These are phyloP conservation scores for Thelonectria olida DNA, from an alignment of 2,329 filamentous ascomycete genomes.

Conservation along the genomic window DNA sequence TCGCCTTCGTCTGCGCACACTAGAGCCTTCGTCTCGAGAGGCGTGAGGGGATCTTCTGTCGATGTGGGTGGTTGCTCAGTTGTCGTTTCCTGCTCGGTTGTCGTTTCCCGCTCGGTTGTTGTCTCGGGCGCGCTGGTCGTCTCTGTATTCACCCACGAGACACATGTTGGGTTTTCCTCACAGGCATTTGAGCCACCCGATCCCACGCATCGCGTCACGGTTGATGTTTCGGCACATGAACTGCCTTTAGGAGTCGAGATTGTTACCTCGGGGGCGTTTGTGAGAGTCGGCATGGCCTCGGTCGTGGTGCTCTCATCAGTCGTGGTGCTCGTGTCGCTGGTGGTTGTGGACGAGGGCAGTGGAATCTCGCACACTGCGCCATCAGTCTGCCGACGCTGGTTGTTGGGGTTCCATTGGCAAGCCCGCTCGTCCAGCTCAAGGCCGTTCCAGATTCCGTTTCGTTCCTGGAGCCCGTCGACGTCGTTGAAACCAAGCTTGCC, in stretches of 20 bases:
- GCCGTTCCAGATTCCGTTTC: constrained; percentile 6
- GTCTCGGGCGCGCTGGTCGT: not conserved
- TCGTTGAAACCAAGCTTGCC: not conserved
- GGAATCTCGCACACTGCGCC: not conserved
- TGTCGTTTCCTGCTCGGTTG: too few species aligned
- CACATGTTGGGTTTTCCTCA: not conserved
- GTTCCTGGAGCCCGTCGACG: not conserved
- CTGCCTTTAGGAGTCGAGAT: not conserved
- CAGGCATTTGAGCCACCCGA: not conserved
- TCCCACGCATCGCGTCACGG: not conserved
- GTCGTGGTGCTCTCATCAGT: not conserved
- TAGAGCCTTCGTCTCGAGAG: not conserved
- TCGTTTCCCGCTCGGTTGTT: not conserved
- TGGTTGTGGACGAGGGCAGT: not conserved
- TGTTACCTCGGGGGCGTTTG: not conserved
- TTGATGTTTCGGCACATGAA: not conserved
- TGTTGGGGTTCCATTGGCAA: not conserved
- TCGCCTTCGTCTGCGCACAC: constrained; percentile 3
- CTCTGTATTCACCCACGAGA: not conserved
- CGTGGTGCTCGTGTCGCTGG: not conserved
- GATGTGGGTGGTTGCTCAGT: not conserved
- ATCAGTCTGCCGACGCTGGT: not conserved
- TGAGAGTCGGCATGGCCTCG: not conserved
- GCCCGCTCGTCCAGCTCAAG: not conserved
- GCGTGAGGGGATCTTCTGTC: not conserved